Percentiles rank a stretch among this genome's conserved stretches.
These are phyloP conservation scores for Talaromyces adpressus DNA, from an alignment of 495 filamentous ascomycete genomes.

Conservation along the genomic window DNA sequence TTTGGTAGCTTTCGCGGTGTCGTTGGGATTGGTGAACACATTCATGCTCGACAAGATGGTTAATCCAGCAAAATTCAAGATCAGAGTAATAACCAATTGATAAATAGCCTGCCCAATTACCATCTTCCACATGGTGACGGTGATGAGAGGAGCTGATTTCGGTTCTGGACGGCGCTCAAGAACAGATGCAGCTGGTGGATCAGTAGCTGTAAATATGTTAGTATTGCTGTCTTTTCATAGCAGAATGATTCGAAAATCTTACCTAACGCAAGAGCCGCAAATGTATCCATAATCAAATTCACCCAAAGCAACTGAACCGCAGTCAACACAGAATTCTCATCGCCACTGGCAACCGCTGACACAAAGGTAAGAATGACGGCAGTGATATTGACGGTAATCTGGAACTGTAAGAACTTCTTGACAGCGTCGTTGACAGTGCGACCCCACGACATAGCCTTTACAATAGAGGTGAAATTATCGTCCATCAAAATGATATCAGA, in stretches of 20 bases:
- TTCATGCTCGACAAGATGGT: slow-evolving; percentile 43
- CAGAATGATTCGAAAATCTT: slow-evolving; percentile 6
- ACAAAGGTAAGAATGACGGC: slow-evolving; percentile 80
- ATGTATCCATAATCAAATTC: slow-evolving; percentile 93
- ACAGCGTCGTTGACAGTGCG: slow-evolving; percentile 84
- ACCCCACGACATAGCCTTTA: slow-evolving; percentile 84
- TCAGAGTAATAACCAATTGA: slow-evolving; percentile 71
- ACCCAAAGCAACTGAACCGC: slow-evolving; percentile 88
- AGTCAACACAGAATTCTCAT: slow-evolving; percentile 68
- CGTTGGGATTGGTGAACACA: neutral
- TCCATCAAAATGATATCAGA: slow-evolving; percentile 94
- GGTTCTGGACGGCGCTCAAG: slow-evolving; percentile 70
- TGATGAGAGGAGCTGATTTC: slow-evolving; percentile 72
- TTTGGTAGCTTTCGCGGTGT: slow-evolving; percentile 37
- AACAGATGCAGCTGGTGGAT: slow-evolving; percentile 63
- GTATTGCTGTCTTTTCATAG: neutral
- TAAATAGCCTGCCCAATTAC: slow-evolving; percentile 80
- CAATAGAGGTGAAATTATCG: slow-evolving; percentile 86
- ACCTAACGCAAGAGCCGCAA: slow-evolving; percentile 77
- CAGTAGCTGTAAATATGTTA: slow-evolving; percentile 48
- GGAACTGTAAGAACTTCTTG: slow-evolving; percentile 89
- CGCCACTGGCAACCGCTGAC: slow-evolving; percentile 60
- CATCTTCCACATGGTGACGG: slow-evolving; percentile 88
- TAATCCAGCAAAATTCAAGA: slow-evolving; percentile 67
- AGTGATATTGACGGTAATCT: slow-evolving; percentile 88